A percentile compares a stretch with the other conserved stretches of the same genome.
These are phyloP conservation scores for Alternaria arborescens DNA, from an alignment of 2,329 filamentous ascomycete species.

Conservation along the genomic window DNA sequence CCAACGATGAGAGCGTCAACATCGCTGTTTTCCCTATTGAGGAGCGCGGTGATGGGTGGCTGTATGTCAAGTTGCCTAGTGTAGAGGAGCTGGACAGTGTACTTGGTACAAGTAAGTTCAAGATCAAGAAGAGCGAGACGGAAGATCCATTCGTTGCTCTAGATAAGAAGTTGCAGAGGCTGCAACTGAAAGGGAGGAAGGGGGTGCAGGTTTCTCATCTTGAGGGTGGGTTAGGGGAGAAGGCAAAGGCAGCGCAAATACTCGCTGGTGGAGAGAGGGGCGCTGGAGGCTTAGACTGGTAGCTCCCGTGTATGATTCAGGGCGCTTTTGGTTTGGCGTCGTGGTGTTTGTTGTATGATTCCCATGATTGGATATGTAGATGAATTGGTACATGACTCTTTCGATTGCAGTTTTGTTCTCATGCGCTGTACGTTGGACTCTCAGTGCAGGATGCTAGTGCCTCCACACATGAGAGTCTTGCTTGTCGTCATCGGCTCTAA, in stretches of 20 bases:
- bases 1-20: conserved; percentile 76
- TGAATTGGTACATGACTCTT: not conserved
- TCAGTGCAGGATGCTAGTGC: not conserved
- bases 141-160: conserved; percentile 63
- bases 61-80: conserved; percentile 83
- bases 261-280: conserved; percentile 58
- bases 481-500: not conserved
- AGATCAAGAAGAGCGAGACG: conserved; percentile 75
- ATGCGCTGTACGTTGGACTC: not conserved
- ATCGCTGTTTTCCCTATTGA: conserved; percentile 85
- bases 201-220: conserved; percentile 56
- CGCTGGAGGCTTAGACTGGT: conserved; percentile 57
- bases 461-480: not conserved
- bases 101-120: conserved; percentile 81
- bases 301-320: not conserved
- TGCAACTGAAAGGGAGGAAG: conserved; percentile 62
- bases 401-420: not conserved
- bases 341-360: conserved; percentile 5
- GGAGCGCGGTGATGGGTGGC: conserved; percentile 75
- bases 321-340: not conserved
- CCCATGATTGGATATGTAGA: not conserved
- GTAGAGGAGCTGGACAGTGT: conserved; percentile 81
- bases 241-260: conserved; percentile 55
- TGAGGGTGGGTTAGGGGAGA: conserved; percentile 54
- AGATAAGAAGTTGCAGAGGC: conserved; percentile 63